Conservation (phyloP, 2,329 filamentous ascomycete genomes). For the Ilyonectria sp. region DNA sequence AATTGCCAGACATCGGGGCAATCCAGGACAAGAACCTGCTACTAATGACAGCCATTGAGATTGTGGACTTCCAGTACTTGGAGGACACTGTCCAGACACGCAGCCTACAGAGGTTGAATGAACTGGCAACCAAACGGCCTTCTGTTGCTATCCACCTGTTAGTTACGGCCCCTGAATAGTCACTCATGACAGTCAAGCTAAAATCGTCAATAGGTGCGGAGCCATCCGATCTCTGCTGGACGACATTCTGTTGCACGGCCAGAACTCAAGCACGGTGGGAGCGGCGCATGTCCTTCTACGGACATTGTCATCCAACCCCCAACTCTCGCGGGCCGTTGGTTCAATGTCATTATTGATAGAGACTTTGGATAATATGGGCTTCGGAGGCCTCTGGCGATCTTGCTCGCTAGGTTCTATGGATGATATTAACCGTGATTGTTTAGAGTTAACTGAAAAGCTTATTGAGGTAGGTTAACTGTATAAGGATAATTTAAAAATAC, state of each 20-base stretch:
- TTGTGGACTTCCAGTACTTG: slow-evolving; percentile 77
- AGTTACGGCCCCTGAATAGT: slow-evolving; percentile 47
- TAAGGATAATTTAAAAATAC: background rate
- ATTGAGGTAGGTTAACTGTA: slow-evolving; percentile 67
- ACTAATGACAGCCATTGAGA: slow-evolving; percentile 73
- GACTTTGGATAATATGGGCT: slow-evolving; percentile 72
- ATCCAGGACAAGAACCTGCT: slow-evolving; percentile 75
- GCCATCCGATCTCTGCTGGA: slow-evolving; percentile 73
- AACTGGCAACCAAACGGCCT: slow-evolving; percentile 68
- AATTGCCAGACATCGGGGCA: slow-evolving; percentile 54
- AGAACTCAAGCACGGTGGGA: slow-evolving; percentile 72
- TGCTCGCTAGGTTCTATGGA: slow-evolving; percentile 65
- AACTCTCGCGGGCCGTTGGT: slow-evolving; percentile 64
- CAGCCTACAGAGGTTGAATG: slow-evolving; percentile 72
- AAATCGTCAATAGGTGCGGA: slow-evolving; percentile 61
- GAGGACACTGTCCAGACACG: slow-evolving; percentile 75
- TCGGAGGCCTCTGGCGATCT: slow-evolving; percentile 74
- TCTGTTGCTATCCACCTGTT: slow-evolving; percentile 72
- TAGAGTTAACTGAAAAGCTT: slow-evolving; percentile 70
- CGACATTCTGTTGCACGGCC: slow-evolving; percentile 74
- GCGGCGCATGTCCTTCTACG: slow-evolving; percentile 73
- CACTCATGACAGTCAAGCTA: background rate
- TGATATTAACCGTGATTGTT: slow-evolving; percentile 52
- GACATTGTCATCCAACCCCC: slow-evolving; percentile 69
- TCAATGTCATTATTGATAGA: slow-evolving; percentile 65